Percentiles rank a stretch among this genome's conserved stretches.
phyloP scores from a whole-genome alignment of 2,329 filamentous ascomycete species.

The Cercospora zeina region DNA sequence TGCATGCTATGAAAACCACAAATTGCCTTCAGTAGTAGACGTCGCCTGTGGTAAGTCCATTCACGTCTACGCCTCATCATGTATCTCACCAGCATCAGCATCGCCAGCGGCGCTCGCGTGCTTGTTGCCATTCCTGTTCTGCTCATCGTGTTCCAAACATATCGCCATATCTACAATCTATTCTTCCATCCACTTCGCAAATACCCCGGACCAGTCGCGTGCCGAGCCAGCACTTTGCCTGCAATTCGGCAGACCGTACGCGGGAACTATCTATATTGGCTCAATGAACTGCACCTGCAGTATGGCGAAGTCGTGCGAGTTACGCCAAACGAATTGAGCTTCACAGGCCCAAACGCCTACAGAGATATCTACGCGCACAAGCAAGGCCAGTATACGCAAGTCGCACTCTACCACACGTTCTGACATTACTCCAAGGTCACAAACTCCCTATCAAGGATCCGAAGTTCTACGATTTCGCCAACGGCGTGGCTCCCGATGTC shows the following conservation, averaged over 20 bases:
- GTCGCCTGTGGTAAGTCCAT: not conserved
- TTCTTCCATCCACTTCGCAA: not conserved
- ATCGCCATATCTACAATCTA: not conserved
- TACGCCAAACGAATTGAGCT: slow-evolving; percentile 21
- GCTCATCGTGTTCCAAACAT: not conserved
- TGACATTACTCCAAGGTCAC: not conserved
- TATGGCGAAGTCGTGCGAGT: slow-evolving; percentile 25
- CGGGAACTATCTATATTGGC: not conserved
- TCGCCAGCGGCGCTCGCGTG: not conserved
- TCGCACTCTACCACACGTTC: not conserved
- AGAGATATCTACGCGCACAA: slow-evolving; percentile 1
- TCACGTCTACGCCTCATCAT: not conserved
- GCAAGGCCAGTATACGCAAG: not conserved
- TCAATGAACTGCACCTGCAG: slow-evolving; percentile 12
- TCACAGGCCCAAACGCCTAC: slow-evolving; percentile 11
- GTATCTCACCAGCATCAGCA: not conserved
- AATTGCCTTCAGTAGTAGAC: not conserved
- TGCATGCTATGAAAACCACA: not conserved
- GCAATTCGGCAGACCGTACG: not conserved
- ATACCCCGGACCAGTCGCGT: not conserved
- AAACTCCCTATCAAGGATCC: slow-evolving; percentile 10
- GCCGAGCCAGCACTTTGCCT: not conserved
- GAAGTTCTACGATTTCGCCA: slow-evolving; percentile 35
- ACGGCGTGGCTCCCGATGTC: not conserved
- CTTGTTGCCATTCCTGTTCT: not conserved